Base-by-base conservation (phyloP, 306 rosid species). In the Neltuma alba region DNA sequence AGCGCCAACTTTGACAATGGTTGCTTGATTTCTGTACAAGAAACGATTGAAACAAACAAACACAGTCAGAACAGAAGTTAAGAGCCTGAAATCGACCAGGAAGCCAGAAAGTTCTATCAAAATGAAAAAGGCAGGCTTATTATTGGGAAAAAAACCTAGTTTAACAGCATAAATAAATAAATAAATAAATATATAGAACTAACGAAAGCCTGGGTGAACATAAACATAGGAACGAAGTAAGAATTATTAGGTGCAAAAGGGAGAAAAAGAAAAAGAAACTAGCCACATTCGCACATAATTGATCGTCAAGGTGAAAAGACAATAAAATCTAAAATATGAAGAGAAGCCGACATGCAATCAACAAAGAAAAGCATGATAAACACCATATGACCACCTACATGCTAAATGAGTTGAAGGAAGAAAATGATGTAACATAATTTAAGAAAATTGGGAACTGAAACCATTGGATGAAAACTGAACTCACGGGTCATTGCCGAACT, bases 1-100 rank as follows among this genome's bases (percentile, higher is more conserved):
- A 66, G 91, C 88, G 6, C 99, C 99, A 77, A 94, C 93, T 88
- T 96, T 91, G 33, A 91, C 97, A 85, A 96, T 91, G 71, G 97
- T 97, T 25, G 96, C 93, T 87, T 93, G 93, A 81, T 96, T 96
- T 82, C 99, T 96, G 94, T n/a, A 27, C 41, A 76, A 70, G 23
- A 83, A 34, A 67, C 38, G 20, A 21, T 55, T 63, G n/a, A n/a
- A n/a, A n/a, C 31, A 67, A 76, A 33, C 11, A 60, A 81, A 38
- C 55, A 10, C 28, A 30, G 60, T 36, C 60, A 2, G 25, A n/a
- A n/a, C 45, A 80, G 61, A 52, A 27, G 0, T 21, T 23, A 54
- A 34, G 5, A 52, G 7, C 66, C 9, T 31, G 8, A 75, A 36
- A 21, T 25, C n/a, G 71, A 44, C 38, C 70, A 75, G 5, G 27